Percentiles rank a stretch among this genome's conserved stretches.
Evolutionary conservation across 1,284 basidiomycete genomes (phyloP).

Genomic region (Leccinum subspadiceum): DNA sequence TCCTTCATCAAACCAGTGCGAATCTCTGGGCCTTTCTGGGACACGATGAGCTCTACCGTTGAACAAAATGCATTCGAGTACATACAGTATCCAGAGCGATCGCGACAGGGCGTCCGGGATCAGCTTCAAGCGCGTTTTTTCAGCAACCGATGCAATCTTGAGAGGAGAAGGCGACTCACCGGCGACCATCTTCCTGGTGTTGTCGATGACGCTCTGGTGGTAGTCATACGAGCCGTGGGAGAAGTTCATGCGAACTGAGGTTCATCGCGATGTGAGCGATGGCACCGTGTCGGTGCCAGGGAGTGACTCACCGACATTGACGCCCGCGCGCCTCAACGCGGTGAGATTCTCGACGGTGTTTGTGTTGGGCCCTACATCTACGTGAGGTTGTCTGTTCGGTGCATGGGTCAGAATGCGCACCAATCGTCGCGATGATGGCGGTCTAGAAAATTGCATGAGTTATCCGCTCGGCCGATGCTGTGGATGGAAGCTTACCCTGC

Average conservation of each 20-base stretch:
- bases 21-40: conserved; percentile 98
- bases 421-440: conserved; percentile 95
- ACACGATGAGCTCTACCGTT: conserved; percentile 15
- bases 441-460: conserved; percentile 54
- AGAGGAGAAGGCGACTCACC: conserved; percentile 42
- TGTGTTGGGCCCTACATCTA: conserved; percentile 76
- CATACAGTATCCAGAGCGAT: conserved; percentile 95
- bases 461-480: not conserved
- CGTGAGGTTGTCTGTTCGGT: conserved; percentile 14
- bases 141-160: conserved; percentile 2
- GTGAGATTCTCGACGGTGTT: conserved; percentile 86
- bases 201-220: conserved; percentile 97
- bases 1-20: conserved; percentile 93
- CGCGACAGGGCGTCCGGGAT: conserved; percentile 86
- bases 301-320: conserved; percentile 84
- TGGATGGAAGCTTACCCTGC: conserved; percentile 63
- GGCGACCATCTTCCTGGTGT: conserved; percentile 83
- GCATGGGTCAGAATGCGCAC: conserved; percentile 40
- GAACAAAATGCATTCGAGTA: conserved; percentile 10
- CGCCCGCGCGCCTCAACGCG: conserved; percentile 82
- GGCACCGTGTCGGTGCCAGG: not conserved
- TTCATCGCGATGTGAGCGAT: conserved; percentile 12
- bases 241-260: conserved; percentile 94
- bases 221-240: conserved; percentile 96
- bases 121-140: conserved; percentile 33